Conservation (phyloP, 345 rosid species). For the Triadica sebifera region DNA sequence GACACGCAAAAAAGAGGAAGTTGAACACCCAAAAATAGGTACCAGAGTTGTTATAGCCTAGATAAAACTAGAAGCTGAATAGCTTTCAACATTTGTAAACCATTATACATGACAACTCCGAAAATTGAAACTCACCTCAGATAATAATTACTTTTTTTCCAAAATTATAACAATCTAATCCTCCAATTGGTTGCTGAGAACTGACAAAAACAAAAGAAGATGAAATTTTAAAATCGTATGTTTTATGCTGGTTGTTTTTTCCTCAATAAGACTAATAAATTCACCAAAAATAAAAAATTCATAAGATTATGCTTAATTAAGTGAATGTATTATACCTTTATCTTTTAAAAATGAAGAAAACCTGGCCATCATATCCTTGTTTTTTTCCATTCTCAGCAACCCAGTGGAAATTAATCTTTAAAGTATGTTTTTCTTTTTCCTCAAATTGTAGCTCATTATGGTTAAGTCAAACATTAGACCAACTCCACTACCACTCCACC, state of each 20-base stretch:
- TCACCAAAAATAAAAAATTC: neutral
- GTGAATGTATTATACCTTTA: neutral
- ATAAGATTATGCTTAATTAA: neutral
- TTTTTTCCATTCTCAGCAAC: constrained; percentile 19
- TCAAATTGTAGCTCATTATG: neutral
- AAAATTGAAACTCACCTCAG: constrained; percentile 15
- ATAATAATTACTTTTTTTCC: constrained; percentile 8
- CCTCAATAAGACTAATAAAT: neutral
- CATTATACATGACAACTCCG: neutral
- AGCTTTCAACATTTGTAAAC: neutral
- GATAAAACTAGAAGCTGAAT: constrained; percentile 1
- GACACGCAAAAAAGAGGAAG: constrained; percentile 15
- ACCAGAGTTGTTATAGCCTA: constrained; percentile 13
- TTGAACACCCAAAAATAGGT: neutral
- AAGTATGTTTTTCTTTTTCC: neutral
- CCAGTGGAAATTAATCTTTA: neutral
- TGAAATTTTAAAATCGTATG: neutral
- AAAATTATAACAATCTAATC: constrained; percentile 24
- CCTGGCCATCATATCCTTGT: neutral
- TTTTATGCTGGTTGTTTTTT: neutral
- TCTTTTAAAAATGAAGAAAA: neutral
- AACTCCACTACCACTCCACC: neutral
- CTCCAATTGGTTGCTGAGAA: constrained; percentile 22
- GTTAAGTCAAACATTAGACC: neutral
- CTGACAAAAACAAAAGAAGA: constrained; percentile 18